These are phyloP conservation scores for Vanderwaltozyma yarrowii DNA, from an alignment of 805 yeast species.

Conservation along the genomic window DNA sequence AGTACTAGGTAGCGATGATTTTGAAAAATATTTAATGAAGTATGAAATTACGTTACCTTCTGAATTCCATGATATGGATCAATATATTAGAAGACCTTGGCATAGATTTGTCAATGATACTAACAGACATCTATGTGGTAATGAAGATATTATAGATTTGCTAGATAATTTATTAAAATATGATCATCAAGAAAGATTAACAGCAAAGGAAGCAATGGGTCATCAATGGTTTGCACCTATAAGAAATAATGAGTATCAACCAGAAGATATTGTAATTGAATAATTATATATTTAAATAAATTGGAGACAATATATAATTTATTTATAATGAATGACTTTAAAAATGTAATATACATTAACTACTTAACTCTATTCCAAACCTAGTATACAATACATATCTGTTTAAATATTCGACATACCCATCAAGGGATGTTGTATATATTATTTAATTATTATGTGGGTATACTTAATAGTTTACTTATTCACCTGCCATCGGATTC, in stretches of 20 bases:
- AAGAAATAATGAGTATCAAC: constrained; percentile 6
- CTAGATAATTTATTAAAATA: constrained; percentile 65
- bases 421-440: too few relatives aligned
- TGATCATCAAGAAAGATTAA: constrained; percentile 80
- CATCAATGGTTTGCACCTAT: constrained; percentile 36
- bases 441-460: too few relatives aligned
- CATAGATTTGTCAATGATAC: constrained; percentile 56
- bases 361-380: too few relatives aligned
- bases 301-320: too few relatives aligned
- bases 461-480: too few relatives aligned
- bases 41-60: constrained; percentile 61
- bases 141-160: constrained; percentile 54
- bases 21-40: constrained; percentile 56
- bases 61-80: constrained; percentile 71
- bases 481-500: too few relatives aligned
- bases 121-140: constrained; percentile 53
- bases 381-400: too few relatives aligned
- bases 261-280: constrained; percentile 1
- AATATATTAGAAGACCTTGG: constrained; percentile 83
- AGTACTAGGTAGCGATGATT: constrained; percentile 77
- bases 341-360: too few relatives aligned
- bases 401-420: too few relatives aligned
- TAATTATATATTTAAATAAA: too few relatives aligned
- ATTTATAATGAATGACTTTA: too few relatives aligned
- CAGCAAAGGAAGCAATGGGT: constrained; percentile 80